These are phyloP conservation scores for Pseudopithomyces chartarum DNA, from an alignment of 2,329 filamentous ascomycete species.

Conservation along the genomic window DNA sequence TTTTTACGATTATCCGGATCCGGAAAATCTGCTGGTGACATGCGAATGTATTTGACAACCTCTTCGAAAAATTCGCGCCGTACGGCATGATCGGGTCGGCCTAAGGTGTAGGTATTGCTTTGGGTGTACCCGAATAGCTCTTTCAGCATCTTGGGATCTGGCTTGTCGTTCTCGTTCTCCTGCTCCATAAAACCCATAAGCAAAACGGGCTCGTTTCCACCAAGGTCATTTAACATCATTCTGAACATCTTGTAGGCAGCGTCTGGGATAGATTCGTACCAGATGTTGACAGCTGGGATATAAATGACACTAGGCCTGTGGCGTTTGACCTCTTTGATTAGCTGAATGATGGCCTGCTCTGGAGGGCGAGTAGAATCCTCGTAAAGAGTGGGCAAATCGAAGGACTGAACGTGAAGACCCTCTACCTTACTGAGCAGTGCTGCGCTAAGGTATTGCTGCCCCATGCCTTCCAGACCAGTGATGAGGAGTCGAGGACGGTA, in stretches of 20 bases:
- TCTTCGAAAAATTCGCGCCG: conserved; percentile 81
- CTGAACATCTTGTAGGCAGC: conserved; percentile 78
- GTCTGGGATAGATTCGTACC: conserved; percentile 74
- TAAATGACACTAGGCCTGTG: conserved; percentile 97
- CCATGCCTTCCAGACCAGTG: conserved; percentile 84
- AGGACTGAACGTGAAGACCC: conserved; percentile 90
- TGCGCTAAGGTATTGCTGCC: conserved; percentile 84
- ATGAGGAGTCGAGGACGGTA: conserved; percentile 89
- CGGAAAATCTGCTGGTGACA: conserved; percentile 82
- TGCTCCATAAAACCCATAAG: conserved; percentile 84
- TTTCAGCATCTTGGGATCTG: conserved; percentile 67
- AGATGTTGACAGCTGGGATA: conserved; percentile 86
- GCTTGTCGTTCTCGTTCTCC: conserved; percentile 59
- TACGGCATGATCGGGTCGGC: conserved; percentile 67
- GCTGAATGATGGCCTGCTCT: conserved; percentile 86
- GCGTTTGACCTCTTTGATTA: conserved; percentile 90
- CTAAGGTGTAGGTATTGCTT: conserved; percentile 75
- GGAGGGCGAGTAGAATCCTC: conserved; percentile 80
- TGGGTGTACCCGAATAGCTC: conserved; percentile 86
- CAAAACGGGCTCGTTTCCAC: conserved; percentile 89
- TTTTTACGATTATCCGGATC: conserved; percentile 86
- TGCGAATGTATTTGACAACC: conserved; percentile 76
- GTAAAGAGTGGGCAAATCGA: conserved; percentile 86
- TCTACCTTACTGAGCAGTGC: conserved; percentile 91
- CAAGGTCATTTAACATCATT: conserved; percentile 78